Evolutionary conservation across 2,329 filamentous ascomycete genomes (phyloP), one percentile per base, ranked within the genome.

Genomic region (Ophiocordyceps polyrhachis-furcata): DNA sequence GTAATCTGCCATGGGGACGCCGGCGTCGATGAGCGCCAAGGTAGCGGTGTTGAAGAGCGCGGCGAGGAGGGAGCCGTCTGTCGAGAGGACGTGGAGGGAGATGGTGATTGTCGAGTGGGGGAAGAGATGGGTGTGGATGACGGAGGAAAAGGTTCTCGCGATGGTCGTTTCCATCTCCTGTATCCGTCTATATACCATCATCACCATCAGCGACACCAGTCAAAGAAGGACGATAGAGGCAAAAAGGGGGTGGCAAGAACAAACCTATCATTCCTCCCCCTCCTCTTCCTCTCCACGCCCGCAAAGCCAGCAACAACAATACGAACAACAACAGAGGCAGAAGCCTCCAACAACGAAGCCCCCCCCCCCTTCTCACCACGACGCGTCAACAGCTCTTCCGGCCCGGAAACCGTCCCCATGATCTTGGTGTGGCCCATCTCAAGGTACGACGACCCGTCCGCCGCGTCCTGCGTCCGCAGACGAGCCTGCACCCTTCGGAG

Each of bases 401-500:
- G 91, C 0, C 91, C 91, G 2, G 80, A 78, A 42, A 98, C 80
- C 21, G 88, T 86, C 64, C 89, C 95, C 64, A 96, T 84, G 53
- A 98, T 81, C 59, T 94, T 91, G 20, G 91, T 98, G 65, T 96
- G 93, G 55, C 91, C 91, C 81, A 93, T 93, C 60, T 94, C 86
- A 47, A 96, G 77, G 63, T 94, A 94, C 49, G 82, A 85, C 41
- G 84, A 93, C 32, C 91, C 91, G 55, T 96, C 91, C 45, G 88
- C 87, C 43, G 88, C 82, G 48, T 88, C 81, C 63, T 95, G 91
- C 1, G 87, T 95, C 49, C 82, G 83, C 58, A 98, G 87, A 63
- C 93, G 84, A 42, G 83, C 89, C 57, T 86, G 79, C 43, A 94
- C 74, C 8, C 85, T 79, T 25, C 91, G 86, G 37, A 98, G 76